Base-by-base conservation (phyloP, 768 basidiomycete genomes). In the Tulasnella sp. region DNA sequence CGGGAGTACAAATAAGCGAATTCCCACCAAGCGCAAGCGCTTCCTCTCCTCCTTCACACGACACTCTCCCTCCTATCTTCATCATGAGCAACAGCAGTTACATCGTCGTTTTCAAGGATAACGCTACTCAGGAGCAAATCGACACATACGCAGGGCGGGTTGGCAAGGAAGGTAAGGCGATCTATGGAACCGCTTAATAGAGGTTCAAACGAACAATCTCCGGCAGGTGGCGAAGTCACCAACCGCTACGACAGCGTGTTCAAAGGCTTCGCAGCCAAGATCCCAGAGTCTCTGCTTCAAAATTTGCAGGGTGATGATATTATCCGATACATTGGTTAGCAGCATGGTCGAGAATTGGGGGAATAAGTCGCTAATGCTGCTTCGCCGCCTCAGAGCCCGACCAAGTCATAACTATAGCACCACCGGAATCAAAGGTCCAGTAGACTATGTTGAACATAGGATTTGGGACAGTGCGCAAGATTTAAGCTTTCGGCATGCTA, bases 31-130 rank as follows among this genome's bases (percentile, higher is more conserved):
- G 5, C 16, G 26, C 4, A 35, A 29, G 16, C 10, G n/a, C 55
- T 23, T 35, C 35, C 35, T 57, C n/a, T 26, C 18, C 51, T 16
- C n/a, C 26, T 13, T 13, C 29, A 13, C 61, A 15, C 61, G 9
- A 57, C 55, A 10, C 44, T 3, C n/a, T n/a, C 55, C 23, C 61
- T 35, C 61, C 61, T 35, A 67, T 67, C 61, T 32, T 18, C 29
- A 67, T 67, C 61, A 67, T 67, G 61, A 67, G 61, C 61, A 35
- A 1, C n/a, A 39, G 40, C 11, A 46, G 35, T 26, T 78, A 2
- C 51, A 78, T 78, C 78, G 78, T 78, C 29, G 78, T 78, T 72
- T 78, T 78, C 35, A 78, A 78, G 46, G 46, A 78, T 4, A 1
- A 18, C 23, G 78, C 73, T 26, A 78, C 73, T 5, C 44, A 75